Evolutionary conservation across 192 early-diverging fungal genomes (phyloP), one percentile per base, ranked within the genome.

Genomic region (Entomortierella chlamydospora): DNA sequence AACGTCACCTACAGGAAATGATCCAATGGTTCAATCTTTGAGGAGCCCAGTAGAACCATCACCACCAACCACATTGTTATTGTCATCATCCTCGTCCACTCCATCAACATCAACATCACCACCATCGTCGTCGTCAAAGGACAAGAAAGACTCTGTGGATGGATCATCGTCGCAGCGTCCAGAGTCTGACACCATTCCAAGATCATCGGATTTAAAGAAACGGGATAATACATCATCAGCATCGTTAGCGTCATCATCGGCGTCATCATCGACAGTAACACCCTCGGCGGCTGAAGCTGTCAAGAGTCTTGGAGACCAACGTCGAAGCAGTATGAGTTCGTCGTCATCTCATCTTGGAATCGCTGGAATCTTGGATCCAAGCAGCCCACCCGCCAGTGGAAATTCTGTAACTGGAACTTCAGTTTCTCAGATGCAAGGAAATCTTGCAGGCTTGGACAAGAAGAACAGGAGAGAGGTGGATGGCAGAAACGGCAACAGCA

Each of bases 271-370:
- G n/a, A n/a, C n/a, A n/a, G n/a, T n/a, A n/a, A n/a, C n/a, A n/a
- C n/a, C n/a, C n/a, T n/a, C n/a, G n/a, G n/a, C n/a, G n/a, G n/a
- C 34, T 4, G 39, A 49, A 31, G 20, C 2, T 20, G n/a, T 10
- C 42, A 61, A 47, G 39, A 52, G 47, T 12, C 12, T 67, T 42
- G 37, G 23, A 31, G 30, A 54, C 25, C 23, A 23, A 17, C 22
- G 26, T 17, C 18, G 41, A 3, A 33, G 23, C 34, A 58, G 31
- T n/a, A 42, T 57, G 25, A 51, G 45, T 17, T 54, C 62, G 5
- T 70, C 62, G 8, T 79, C 76, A 7, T 49, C 76, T 10, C 76
- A 70, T 60, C 18, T 70, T 22, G 76, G 76, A 13, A 79, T 79
- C 20, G 68, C 67, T 11, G 76, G 76, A 0, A 79, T 79, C 26